Conservation (phyloP, 140 eudicot genomes). For the Erigeron philadelphicus region DNA sequence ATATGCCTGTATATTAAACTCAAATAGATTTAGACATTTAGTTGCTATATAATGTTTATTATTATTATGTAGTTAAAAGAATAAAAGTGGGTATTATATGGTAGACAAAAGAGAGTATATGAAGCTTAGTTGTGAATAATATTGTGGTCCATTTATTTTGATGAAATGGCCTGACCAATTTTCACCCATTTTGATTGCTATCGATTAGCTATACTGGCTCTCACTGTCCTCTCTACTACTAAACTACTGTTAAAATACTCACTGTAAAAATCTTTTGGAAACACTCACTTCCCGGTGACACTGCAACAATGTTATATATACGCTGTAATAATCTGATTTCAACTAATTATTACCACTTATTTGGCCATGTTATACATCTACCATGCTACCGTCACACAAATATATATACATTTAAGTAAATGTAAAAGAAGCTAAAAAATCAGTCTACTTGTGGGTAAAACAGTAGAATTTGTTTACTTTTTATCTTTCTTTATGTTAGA, state of each 20-base stretch:
- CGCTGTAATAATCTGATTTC: too few species aligned
- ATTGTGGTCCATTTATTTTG: slow-evolving; percentile 26
- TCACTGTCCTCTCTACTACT: slow-evolving; percentile 12
- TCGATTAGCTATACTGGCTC: slow-evolving; percentile 11
- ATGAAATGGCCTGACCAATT: slow-evolving; percentile 23
- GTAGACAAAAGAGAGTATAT: slow-evolving; percentile 25
- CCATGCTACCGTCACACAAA: too few species aligned
- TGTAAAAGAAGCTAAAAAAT: neutral
- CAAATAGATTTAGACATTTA: too few species aligned
- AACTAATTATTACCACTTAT: too few species aligned
- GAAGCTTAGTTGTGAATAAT: slow-evolving; percentile 11
- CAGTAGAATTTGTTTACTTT: neutral
- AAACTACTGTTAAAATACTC: slow-evolving; percentile 20
- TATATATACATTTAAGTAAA: too few species aligned
- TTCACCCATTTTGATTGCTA: slow-evolving; percentile 24
- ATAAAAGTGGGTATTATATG: too few species aligned
- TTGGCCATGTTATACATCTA: too few species aligned
- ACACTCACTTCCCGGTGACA: slow-evolving; percentile 10
- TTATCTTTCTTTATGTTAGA: neutral
- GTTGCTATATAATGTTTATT: too few species aligned
- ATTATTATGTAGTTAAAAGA: too few species aligned
- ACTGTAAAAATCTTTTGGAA: slow-evolving; percentile 29
- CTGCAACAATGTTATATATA: too few species aligned
- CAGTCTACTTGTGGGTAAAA: neutral
- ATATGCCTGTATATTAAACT: too few species aligned